Conservation (phyloP, 208 protist genomes). For the Sergeia podlipaevii region DNA sequence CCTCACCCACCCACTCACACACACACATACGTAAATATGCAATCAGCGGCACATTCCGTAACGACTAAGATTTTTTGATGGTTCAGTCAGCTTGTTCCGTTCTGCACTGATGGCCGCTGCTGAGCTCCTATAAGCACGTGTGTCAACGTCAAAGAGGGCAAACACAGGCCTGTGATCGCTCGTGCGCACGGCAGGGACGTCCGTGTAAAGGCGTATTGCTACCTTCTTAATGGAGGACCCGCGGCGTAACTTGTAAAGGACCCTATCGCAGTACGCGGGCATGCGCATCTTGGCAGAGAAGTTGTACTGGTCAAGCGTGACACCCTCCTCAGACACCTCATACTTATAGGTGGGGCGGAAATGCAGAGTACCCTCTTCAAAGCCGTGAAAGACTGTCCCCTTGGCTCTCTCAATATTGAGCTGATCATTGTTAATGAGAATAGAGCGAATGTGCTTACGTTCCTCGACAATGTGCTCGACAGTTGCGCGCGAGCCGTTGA, state of each 20-base stretch:
- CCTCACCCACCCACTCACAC: too few relatives aligned
- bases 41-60: too few relatives aligned
- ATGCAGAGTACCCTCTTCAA: slow-evolving; percentile 77
- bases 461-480: slow-evolving; percentile 76
- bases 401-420: slow-evolving; percentile 79
- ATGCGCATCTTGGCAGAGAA: slow-evolving; percentile 58
- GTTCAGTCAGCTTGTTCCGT: too few relatives aligned
- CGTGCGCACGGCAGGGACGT: slow-evolving; percentile 68
- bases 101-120: too few relatives aligned
- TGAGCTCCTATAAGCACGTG: slow-evolving; percentile 23
- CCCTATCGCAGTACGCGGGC: slow-evolving; percentile 85
- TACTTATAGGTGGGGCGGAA: slow-evolving; percentile 96
- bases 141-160: slow-evolving; percentile 71
- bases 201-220: slow-evolving; percentile 69
- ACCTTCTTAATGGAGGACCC: slow-evolving; percentile 28
- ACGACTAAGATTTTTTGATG: too few relatives aligned
- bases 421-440: slow-evolving; percentile 90
- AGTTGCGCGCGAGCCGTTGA: slow-evolving; percentile 80
- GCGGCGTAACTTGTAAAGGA: slow-evolving; percentile 57
- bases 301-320: slow-evolving; percentile 55
- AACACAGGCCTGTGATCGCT: slow-evolving; percentile 88
- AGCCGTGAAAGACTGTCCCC: slow-evolving; percentile 75
- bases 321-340: slow-evolving; percentile 25
- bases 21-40: too few relatives aligned
- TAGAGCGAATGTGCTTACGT: slow-evolving; percentile 56